Percentiles rank a stretch among this genome's conserved stretches.
Evolutionary conservation across 73 alveolate genomes (phyloP).

Genomic region (Uronychia setigera): DNA sequence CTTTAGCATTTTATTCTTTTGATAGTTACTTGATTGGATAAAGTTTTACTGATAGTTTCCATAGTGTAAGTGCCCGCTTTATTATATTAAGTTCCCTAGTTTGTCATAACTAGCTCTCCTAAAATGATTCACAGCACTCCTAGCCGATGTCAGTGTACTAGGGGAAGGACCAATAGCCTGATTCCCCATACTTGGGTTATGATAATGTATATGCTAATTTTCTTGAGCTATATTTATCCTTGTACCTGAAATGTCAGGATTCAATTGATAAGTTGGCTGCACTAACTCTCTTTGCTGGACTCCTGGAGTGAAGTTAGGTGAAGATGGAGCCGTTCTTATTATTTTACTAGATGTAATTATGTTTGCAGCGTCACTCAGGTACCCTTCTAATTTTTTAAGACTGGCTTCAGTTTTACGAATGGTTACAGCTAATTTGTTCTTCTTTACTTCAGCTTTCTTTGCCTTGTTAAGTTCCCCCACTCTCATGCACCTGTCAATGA

Average conservation of each 20-base stretch:
- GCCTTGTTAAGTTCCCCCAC: conserved; percentile 18
- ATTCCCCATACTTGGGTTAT: too few relatives aligned
- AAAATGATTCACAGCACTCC: not conserved
- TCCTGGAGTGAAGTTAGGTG: not conserved
- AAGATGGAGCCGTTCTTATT: not conserved
- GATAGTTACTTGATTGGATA: too few relatives aligned
- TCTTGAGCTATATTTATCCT: too few relatives aligned
- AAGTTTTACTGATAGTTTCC: too few relatives aligned
- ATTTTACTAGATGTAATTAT: not conserved
- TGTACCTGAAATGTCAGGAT: too few relatives aligned
- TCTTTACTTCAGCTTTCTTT: not conserved
- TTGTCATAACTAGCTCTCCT: not conserved
- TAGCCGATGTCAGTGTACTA: too few relatives aligned
- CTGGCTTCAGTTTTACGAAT: not conserved
- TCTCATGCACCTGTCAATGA: conserved; percentile 12
- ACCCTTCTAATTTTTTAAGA: not conserved
- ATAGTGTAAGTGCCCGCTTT: too few relatives aligned
- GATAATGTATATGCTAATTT: too few relatives aligned
- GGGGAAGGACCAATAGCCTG: too few relatives aligned
- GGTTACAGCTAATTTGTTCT: not conserved
- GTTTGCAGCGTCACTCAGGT: not conserved
- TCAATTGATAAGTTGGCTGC: too few relatives aligned
- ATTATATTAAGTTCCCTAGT: not conserved
- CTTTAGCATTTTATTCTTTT: too few relatives aligned
- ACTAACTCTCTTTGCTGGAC: too few relatives aligned